Conservation (phyloP, 768 basidiomycete species). For the Tremella mesenterica region DNA sequence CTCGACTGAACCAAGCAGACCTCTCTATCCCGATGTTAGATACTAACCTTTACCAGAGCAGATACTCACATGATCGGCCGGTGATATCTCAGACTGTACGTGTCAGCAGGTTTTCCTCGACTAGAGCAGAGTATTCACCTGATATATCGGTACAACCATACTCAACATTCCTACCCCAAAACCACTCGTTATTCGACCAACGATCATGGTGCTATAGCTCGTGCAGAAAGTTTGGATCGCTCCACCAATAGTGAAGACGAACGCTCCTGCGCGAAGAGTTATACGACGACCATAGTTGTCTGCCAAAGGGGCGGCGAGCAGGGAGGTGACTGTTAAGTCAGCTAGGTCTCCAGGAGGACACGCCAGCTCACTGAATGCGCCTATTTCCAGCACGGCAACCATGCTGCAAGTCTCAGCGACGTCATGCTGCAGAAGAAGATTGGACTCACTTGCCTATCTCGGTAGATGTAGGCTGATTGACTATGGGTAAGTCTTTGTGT, state of each 20-base stretch:
- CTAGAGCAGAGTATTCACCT: constrained; percentile 15
- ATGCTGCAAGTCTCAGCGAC: constrained; percentile 47
- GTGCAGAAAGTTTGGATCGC: constrained; percentile 69
- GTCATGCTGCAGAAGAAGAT: not conserved
- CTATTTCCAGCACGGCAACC: constrained; percentile 90
- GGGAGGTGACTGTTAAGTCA: constrained; percentile 60
- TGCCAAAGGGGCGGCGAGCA: constrained; percentile 79
- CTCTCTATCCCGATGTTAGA: constrained; percentile 52
- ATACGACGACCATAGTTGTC: constrained; percentile 77
- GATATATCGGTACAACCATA: constrained; percentile 50
- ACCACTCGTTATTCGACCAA: constrained; percentile 74
- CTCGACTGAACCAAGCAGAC: constrained; percentile 86
- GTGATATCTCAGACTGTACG: constrained; percentile 81
- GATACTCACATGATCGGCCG: constrained; percentile 67
- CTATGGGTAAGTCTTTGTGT: constrained; percentile 6
- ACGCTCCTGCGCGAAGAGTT: constrained; percentile 71
- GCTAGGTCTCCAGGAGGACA: no score
- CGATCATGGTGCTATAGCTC: constrained; percentile 70
- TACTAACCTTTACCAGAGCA: not conserved
- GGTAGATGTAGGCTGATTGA: constrained; percentile 64
- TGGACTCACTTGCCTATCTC: constrained; percentile 59
- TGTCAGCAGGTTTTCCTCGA: not conserved
- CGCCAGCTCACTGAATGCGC: constrained; percentile 60
- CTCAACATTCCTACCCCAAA: constrained; percentile 84
- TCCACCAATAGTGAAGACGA: constrained; percentile 78